Conservation (phyloP, 805 yeast species). For the Pichia cabralensis region DNA sequence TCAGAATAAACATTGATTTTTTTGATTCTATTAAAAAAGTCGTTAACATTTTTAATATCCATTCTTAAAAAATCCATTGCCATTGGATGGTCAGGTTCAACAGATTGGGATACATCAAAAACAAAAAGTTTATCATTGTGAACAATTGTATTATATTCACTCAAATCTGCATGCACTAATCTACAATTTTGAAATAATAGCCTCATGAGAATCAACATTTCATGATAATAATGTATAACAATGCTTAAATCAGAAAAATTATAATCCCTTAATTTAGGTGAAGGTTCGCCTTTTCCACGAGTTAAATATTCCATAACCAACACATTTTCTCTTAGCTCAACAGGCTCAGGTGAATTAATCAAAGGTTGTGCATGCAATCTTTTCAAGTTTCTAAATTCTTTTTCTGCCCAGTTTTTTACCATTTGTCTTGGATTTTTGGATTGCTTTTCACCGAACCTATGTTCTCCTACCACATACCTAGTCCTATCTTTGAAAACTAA, state of each 20-base stretch:
- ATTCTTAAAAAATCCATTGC: constrained; percentile 88
- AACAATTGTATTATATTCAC: constrained; percentile 87
- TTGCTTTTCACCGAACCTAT: constrained; percentile 73
- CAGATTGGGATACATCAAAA: constrained; percentile 95
- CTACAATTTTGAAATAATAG: constrained; percentile 80
- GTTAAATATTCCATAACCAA: constrained; percentile 87
- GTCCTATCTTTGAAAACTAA: constrained; percentile 96
- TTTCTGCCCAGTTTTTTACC: constrained; percentile 98
- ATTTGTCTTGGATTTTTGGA: constrained; percentile 93
- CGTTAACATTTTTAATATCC: constrained; percentile 95
- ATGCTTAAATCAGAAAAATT: constrained; percentile 60
- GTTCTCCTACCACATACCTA: constrained; percentile 93
- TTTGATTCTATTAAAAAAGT: constrained; percentile 63
- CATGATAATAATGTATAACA: constrained; percentile 57
- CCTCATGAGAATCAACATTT: constrained; percentile 77
- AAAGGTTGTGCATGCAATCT: constrained; percentile 60
- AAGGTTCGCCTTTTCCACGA: constrained; percentile 75
- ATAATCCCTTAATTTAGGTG: constrained; percentile 84
- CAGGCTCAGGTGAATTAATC: constrained; percentile 89
- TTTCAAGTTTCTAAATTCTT: constrained; percentile 88
- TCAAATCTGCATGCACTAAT: constrained; percentile 91
- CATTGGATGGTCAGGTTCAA: constrained; percentile 97
- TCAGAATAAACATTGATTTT: constrained; percentile 75
- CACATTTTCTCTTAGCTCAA: constrained; percentile 82
- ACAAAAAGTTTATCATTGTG: constrained; percentile 72